Conservation (phyloP, 2,329 filamentous ascomycete genomes). For the Diplodia corticola region DNA sequence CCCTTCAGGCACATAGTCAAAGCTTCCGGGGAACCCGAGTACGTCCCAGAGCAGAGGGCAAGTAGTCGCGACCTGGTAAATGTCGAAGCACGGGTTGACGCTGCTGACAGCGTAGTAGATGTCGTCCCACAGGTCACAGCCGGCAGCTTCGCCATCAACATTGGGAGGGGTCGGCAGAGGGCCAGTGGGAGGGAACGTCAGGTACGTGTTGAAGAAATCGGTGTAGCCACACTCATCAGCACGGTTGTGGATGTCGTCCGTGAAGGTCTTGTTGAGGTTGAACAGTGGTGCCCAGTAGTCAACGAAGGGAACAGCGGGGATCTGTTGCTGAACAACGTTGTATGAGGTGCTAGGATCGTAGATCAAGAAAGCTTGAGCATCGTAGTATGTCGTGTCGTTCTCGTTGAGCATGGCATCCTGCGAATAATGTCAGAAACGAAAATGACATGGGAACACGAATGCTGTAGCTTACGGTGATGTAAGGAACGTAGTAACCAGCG, state of each 20-base stretch:
- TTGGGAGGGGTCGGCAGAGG: slow-evolving; percentile 56
- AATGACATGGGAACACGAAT: slow-evolving; percentile 66
- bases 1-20: slow-evolving; percentile 43
- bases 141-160: slow-evolving; percentile 40
- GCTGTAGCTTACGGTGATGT: slow-evolving; percentile 41
- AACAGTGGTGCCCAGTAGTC: slow-evolving; percentile 63
- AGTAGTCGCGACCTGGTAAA: slow-evolving; percentile 47
- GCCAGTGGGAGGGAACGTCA: slow-evolving; percentile 68
- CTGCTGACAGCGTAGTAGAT: slow-evolving; percentile 43
- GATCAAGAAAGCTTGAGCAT: slow-evolving; percentile 60
- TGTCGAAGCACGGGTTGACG: slow-evolving; percentile 55
- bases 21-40: slow-evolving; percentile 40
- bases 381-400: slow-evolving; percentile 66
- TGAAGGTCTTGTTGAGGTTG: slow-evolving; percentile 62
- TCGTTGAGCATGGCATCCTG: slow-evolving; percentile 68
- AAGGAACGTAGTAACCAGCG: slow-evolving; percentile 57
- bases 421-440: background rate
- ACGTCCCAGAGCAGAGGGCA: slow-evolving; percentile 40
- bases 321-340: slow-evolving; percentile 52
- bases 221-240: slow-evolving; percentile 63
- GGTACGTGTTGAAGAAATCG: slow-evolving; percentile 60
- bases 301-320: slow-evolving; percentile 59
- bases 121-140: slow-evolving; percentile 54
- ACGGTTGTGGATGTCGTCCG: slow-evolving; percentile 52
- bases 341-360: slow-evolving; percentile 68